These are phyloP conservation scores for Gynochthodes officinalis DNA, from an alignment of 257 asterid genomes.

Conservation along the genomic window DNA sequence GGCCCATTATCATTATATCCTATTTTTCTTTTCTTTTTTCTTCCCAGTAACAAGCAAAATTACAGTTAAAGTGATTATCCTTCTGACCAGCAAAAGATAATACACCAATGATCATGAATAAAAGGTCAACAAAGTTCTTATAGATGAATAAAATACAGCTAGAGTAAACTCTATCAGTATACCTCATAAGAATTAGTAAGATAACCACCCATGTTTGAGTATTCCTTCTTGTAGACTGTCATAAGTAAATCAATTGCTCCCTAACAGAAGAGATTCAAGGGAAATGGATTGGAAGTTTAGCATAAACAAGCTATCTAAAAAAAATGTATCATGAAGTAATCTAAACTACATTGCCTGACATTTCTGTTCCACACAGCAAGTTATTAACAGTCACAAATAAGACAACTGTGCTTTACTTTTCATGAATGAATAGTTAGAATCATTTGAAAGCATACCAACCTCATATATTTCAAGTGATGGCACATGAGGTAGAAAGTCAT, in stretches of 20 bases:
- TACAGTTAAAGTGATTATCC: not conserved
- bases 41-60: not conserved
- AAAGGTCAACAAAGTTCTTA: not conserved
- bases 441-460: conserved; percentile 37
- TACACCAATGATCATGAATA: not conserved
- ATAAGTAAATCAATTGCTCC: conserved; percentile 64
- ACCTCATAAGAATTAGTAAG: conserved; percentile 55
- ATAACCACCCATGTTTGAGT: conserved; percentile 58
- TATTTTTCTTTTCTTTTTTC: not conserved
- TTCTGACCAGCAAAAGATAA: not conserved
- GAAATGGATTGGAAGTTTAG: not conserved
- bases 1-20: not conserved
- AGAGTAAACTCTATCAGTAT: conserved; percentile 7
- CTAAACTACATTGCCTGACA: not conserved
- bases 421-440: not conserved
- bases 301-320: not conserved
- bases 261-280: conserved; percentile 24
- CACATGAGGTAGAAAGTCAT: conserved; percentile 68
- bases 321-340: not conserved
- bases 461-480: conserved; percentile 61
- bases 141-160: not conserved
- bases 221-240: conserved; percentile 52
- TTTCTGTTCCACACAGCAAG: not conserved
- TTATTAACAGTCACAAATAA: not conserved
- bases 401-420: not conserved